Conservation (phyloP, 1,284 basidiomycete species). For the Fomitopsis schrenkii region DNA sequence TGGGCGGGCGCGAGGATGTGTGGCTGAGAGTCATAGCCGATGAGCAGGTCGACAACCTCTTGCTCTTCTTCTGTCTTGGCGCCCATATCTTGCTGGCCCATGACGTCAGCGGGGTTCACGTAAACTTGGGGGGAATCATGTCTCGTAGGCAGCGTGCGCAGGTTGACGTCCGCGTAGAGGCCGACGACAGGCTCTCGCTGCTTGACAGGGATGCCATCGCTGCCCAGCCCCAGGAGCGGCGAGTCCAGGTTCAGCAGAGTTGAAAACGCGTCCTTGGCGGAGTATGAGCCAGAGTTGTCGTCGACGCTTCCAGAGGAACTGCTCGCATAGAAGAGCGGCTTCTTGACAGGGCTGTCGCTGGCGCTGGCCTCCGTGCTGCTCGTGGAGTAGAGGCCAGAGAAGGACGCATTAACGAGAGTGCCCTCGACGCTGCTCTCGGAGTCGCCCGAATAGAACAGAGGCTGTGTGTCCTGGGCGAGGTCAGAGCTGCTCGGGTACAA, state of each 20-base stretch:
- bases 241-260: constrained; percentile 10
- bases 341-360: neutral
- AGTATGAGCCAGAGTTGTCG: neutral
- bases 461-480: neutral
- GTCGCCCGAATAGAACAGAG: neutral
- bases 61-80: constrained; percentile 5
- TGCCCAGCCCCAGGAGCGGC: neutral
- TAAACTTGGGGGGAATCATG: constrained; percentile 21
- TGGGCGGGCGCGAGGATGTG: neutral
- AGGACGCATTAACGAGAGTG: neutral
- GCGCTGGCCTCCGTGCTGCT: neutral
- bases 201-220: neutral
- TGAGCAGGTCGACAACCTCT: neutral
- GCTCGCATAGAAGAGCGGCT: constrained; percentile 9
- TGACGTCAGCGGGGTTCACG: constrained; percentile 47
- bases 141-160: constrained; percentile 30
- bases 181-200: constrained; percentile 23
- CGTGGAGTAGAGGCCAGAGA: neutral
- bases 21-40: neutral
- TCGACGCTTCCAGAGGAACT: constrained; percentile 3
- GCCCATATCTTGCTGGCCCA: constrained; percentile 17
- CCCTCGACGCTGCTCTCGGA: constrained; percentile 4
- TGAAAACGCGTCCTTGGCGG: neutral
- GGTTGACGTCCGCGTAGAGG: constrained; percentile 42
- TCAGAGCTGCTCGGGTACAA: constrained; percentile 9